Percentiles rank a stretch among this genome's conserved stretches.
These are phyloP conservation scores for Nidularia sp. DNA, from an alignment of 768 basidiomycete species.

Conservation along the genomic window DNA sequence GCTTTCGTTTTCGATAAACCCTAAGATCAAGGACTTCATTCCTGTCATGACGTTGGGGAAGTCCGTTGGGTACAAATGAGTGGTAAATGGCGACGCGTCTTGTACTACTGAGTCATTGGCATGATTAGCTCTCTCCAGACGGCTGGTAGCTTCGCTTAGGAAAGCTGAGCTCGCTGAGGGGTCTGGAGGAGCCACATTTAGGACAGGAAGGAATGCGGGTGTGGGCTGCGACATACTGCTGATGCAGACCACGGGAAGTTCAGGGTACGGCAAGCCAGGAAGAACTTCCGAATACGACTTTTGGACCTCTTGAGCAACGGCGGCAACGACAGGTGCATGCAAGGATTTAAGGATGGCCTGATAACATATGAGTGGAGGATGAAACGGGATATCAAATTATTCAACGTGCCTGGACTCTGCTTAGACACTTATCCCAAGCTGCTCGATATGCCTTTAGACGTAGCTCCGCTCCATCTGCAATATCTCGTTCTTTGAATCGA, in stretches of 20 bases:
- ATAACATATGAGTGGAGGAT: not conserved
- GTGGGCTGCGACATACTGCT: slow-evolving; percentile 25
- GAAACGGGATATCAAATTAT: not conserved
- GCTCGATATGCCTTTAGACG: slow-evolving; percentile 38
- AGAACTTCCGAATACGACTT: slow-evolving; percentile 33
- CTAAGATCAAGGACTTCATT: slow-evolving; percentile 52
- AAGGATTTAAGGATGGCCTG: slow-evolving; percentile 38
- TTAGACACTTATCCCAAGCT: slow-evolving; percentile 45
- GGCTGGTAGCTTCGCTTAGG: slow-evolving; percentile 36
- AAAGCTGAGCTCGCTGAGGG: slow-evolving; percentile 42
- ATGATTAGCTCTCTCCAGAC: slow-evolving; percentile 23
- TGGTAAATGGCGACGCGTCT: slow-evolving; percentile 27
- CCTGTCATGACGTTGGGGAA: slow-evolving; percentile 45
- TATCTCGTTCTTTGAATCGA: slow-evolving; percentile 5
- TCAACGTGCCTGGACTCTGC: slow-evolving; percentile 37
- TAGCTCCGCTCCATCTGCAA: slow-evolving; percentile 11
- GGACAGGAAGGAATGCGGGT: not conserved
- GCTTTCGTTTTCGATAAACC: slow-evolving; percentile 40
- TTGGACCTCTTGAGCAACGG: slow-evolving; percentile 30
- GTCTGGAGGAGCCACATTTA: slow-evolving; percentile 19
- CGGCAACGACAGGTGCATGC: slow-evolving; percentile 36
- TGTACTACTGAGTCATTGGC: slow-evolving; percentile 2
- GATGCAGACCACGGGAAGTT: slow-evolving; percentile 44
- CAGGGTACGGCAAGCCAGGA: slow-evolving; percentile 40
- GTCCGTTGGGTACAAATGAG: slow-evolving; percentile 57